Conservation (phyloP, 371 early-diverging fungal genomes). For the Lichtheimia hyalospora region DNA sequence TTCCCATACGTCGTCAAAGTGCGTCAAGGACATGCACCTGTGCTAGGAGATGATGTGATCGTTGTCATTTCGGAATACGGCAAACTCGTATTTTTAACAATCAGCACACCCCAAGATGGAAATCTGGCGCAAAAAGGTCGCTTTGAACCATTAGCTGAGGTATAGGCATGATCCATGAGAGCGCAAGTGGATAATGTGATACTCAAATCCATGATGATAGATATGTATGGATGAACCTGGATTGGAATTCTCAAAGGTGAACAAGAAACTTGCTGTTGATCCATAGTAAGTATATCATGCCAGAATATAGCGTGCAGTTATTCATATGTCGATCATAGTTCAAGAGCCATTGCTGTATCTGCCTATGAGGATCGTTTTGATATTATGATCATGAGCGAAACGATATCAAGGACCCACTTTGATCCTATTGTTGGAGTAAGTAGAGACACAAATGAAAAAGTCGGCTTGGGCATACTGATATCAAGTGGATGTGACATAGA, state of each 20-base stretch:
- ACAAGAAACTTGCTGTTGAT: constrained; percentile 39
- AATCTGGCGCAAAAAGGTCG: constrained; percentile 17
- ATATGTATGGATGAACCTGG: constrained; percentile 36
- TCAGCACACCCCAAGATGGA: constrained; percentile 2
- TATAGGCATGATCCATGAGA: neutral
- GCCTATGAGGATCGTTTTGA: constrained; percentile 44
- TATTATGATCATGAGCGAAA: constrained; percentile 29
- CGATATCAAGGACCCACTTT: constrained; percentile 28
- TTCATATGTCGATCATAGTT: constrained; percentile 11
- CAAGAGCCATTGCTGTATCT: constrained; percentile 41
- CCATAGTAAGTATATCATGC: constrained; percentile 27
- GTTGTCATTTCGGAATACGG: constrained; percentile 41
- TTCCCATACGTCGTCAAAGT: constrained; percentile 12
- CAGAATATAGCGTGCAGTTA: neutral
- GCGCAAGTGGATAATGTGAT: neutral
- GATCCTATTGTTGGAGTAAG: constrained; percentile 39
- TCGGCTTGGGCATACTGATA: too few relatives aligned
- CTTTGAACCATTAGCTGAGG: constrained; percentile 36
- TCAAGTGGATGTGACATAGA: constrained; percentile 6
- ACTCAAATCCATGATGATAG: constrained; percentile 6
- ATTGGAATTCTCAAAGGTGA: constrained; percentile 31
- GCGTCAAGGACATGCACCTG: constrained; percentile 22
- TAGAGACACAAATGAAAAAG: neutral
- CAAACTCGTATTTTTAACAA: constrained; percentile 34
- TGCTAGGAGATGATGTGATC: constrained; percentile 34